Evolutionary conservation across 2,329 filamentous ascomycete species (phyloP).

Genomic region (Ophiocordyceps camponoti-floridani): DNA sequence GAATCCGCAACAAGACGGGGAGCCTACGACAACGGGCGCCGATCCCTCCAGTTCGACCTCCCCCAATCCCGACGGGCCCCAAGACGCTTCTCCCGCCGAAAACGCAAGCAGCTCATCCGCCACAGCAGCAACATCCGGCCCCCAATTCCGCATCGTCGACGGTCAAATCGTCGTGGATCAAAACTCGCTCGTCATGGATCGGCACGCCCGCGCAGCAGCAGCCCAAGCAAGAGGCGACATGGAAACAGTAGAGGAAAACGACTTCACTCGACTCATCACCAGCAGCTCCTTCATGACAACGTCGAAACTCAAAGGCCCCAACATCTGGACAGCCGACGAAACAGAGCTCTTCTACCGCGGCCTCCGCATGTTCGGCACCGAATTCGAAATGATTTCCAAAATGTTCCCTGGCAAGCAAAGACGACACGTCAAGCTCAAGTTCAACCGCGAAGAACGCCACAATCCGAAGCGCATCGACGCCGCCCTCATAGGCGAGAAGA

Average conservation of each 20-base stretch:
- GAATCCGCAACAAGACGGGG: slow-evolving; percentile 8
- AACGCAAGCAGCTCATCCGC: slow-evolving; percentile 2
- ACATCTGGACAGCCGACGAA: slow-evolving; percentile 52
- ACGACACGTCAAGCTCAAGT: slow-evolving; percentile 65
- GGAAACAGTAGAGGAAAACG: slow-evolving; percentile 57
- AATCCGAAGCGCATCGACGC: slow-evolving; percentile 45
- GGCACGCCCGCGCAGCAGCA: slow-evolving; percentile 42
- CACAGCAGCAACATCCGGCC: slow-evolving; percentile 17
- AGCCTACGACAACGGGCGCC: slow-evolving; percentile 6
- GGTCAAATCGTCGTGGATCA: slow-evolving; percentile 58
- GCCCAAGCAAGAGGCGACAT: slow-evolving; percentile 29
- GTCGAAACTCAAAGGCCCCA: slow-evolving; percentile 43
- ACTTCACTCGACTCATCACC: slow-evolving; percentile 56
- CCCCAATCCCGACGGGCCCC: slow-evolving; percentile 2
- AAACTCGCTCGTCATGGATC: slow-evolving; percentile 47
- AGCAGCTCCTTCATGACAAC: slow-evolving; percentile 45
- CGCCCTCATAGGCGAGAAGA: slow-evolving; percentile 42
- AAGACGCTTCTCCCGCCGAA: slow-evolving; percentile 1
- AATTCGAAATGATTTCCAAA: slow-evolving; percentile 63
- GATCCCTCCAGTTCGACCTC: slow-evolving; percentile 5
- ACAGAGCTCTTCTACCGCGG: slow-evolving; percentile 64
- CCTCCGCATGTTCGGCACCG: slow-evolving; percentile 61
- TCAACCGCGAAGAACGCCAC: slow-evolving; percentile 58
- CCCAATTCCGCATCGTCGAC: slow-evolving; percentile 46
- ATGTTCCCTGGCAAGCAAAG: slow-evolving; percentile 59